phyloP scores from a whole-genome alignment of 1,284 basidiomycete species.

The Ustilago crameri region DNA sequence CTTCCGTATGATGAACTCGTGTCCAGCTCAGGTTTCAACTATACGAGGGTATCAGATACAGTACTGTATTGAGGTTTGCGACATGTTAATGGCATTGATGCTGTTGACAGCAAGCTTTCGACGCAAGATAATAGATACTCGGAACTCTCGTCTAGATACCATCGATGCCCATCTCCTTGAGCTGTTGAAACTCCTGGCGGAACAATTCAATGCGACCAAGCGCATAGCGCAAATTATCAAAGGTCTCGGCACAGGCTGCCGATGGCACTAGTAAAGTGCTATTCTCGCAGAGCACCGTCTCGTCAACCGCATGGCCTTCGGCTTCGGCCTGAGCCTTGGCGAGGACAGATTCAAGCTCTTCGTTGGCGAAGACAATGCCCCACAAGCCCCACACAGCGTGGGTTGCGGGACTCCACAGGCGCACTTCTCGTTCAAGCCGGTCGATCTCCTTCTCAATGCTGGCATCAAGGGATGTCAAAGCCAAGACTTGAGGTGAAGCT shows the following conservation, averaged over 20 bases:
- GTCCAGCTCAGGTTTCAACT: too few species aligned
- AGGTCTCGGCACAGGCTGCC: slow-evolving; percentile 50
- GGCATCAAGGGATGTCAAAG: slow-evolving; percentile 46
- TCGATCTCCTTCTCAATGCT: slow-evolving; percentile 61
- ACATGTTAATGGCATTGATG: not conserved
- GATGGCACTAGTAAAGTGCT: slow-evolving; percentile 9
- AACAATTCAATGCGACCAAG: slow-evolving; percentile 63
- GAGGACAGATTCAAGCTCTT: slow-evolving; percentile 55
- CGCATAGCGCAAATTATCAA: slow-evolving; percentile 64
- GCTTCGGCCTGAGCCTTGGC: slow-evolving; percentile 27
- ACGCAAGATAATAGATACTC: not conserved
- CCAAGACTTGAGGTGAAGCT: slow-evolving; percentile 34
- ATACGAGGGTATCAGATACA: not conserved
- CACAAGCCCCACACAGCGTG: slow-evolving; percentile 66
- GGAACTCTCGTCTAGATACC: slow-evolving; percentile 13
- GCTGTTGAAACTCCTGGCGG: slow-evolving; percentile 50
- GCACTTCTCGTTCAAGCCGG: slow-evolving; percentile 61
- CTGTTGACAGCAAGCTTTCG: not conserved
- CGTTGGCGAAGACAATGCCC: slow-evolving; percentile 64
- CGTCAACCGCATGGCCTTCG: slow-evolving; percentile 21
- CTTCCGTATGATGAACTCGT: too few species aligned
- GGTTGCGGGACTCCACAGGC: slow-evolving; percentile 60
- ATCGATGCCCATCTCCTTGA: slow-evolving; percentile 34
- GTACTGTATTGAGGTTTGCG: not conserved
- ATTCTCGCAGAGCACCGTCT: slow-evolving; percentile 25